These are phyloP conservation scores for Mimosa bimucronata DNA, from an alignment of 306 rosid species.

Conservation along the genomic window DNA sequence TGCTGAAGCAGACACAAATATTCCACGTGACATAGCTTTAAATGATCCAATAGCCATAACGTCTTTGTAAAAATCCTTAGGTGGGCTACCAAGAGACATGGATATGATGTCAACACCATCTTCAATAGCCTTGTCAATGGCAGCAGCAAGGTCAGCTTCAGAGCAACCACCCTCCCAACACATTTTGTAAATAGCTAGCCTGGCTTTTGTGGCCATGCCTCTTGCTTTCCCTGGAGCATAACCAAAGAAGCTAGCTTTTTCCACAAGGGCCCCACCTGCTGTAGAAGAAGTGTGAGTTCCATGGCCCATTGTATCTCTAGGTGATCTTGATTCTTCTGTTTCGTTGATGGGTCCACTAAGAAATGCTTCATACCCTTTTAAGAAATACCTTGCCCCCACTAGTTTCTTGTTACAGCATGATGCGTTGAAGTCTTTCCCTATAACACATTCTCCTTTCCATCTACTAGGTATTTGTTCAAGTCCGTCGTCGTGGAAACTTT, in stretches of 20 bases:
- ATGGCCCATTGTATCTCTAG: constrained; percentile 87
- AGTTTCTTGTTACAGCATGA: constrained; percentile 79
- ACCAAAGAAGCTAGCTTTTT: constrained; percentile 76
- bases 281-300: constrained; percentile 95
- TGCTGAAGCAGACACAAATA: constrained; percentile 78
- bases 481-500: constrained; percentile 69
- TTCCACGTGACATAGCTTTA: constrained; percentile 67
- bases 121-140: constrained; percentile 75
- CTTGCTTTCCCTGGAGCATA: constrained; percentile 83
- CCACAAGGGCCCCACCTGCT: constrained; percentile 74
- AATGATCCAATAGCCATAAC: constrained; percentile 74
- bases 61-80: constrained; percentile 56
- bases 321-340: constrained; percentile 70
- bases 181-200: constrained; percentile 79
- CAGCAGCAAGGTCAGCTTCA: constrained; percentile 72
- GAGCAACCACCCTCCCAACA: constrained; percentile 83
- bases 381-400: constrained; percentile 82
- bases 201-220: constrained; percentile 85
- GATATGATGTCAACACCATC: constrained; percentile 81
- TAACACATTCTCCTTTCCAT: constrained; percentile 89
- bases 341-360: constrained; percentile 52
- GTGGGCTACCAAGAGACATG: constrained; percentile 79
- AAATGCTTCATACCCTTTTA: constrained; percentile 66
- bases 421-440: constrained; percentile 61
- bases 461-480: constrained; percentile 60